phyloP scores from a whole-genome alignment of 1,284 basidiomycete genomes.

The Lentinus polychrous region DNA sequence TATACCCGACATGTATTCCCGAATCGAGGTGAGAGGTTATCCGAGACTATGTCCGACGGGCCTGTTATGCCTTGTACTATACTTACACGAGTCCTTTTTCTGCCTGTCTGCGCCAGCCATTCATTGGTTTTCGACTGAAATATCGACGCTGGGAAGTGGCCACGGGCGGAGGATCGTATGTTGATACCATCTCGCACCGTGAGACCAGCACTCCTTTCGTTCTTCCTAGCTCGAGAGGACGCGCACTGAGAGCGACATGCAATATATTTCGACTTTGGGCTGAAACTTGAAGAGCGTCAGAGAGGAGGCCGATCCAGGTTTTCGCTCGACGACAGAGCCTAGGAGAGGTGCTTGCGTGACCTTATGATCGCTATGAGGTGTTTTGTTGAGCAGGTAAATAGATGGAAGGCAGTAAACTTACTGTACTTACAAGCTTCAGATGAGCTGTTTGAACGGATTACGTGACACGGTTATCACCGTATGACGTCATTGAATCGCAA shows the following conservation, averaged over 20 bases:
- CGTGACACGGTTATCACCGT: no score
- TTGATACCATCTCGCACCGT: slow-evolving; percentile 2
- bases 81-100: slow-evolving; percentile 36
- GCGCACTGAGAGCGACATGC: slow-evolving; percentile 5
- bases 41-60: slow-evolving; percentile 13
- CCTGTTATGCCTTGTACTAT: slow-evolving; percentile 38
- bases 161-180: not conserved
- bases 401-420: no score
- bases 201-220: not conserved
- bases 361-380: no score
- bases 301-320: slow-evolving; percentile 1
- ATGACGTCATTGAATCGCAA: no score
- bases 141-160: not conserved
- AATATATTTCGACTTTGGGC: not conserved
- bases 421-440: no score
- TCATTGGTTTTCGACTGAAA: not conserved
- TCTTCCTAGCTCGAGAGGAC: slow-evolving; percentile 2
- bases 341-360: not conserved
- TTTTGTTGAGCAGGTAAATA: no score
- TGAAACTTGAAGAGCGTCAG: no score
- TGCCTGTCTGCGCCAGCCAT: slow-evolving; percentile 26
- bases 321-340: slow-evolving; percentile 1
- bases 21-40: slow-evolving; percentile 49
- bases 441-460: no score
- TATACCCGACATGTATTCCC: slow-evolving; percentile 81